Conservation (phyloP, 2,329 filamentous ascomycete genomes). For the Nemania serpens region DNA sequence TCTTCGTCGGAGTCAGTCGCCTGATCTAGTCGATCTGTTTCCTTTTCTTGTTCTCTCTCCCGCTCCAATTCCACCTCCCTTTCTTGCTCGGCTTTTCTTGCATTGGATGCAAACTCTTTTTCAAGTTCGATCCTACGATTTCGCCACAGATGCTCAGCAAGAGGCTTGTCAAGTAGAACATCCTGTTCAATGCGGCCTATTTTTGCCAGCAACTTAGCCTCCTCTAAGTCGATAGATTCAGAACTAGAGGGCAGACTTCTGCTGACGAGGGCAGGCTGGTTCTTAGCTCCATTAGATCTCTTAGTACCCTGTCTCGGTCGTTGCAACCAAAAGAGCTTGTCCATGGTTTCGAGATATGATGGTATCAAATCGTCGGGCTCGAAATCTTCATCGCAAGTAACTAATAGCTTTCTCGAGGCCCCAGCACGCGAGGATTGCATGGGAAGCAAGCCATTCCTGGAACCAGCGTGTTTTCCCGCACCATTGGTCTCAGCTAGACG, state of each 20-base stretch:
- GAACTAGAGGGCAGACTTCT: background rate
- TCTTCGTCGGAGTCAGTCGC: conserved; percentile 48
- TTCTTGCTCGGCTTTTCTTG: conserved; percentile 44
- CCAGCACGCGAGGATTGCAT: conserved; percentile 36
- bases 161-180: conserved; percentile 70
- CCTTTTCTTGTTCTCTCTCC: conserved; percentile 41
- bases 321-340: conserved; percentile 66
- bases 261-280: conserved; percentile 7
- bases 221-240: conserved; percentile 49
- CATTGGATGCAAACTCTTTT: conserved; percentile 61
- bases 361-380: conserved; percentile 77
- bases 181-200: conserved; percentile 78
- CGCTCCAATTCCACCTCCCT: conserved; percentile 39
- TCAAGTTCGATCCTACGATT: conserved; percentile 62
- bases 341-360: conserved; percentile 76
- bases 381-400: conserved; percentile 69
- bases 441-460: conserved; percentile 44
- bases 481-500: conserved; percentile 45
- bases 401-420: conserved; percentile 48
- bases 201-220: conserved; percentile 72
- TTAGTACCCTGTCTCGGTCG: conserved; percentile 55
- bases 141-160: conserved; percentile 70
- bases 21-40: conserved; percentile 36
- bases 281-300: conserved; percentile 42
- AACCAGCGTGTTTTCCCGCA: conserved; percentile 36